Conservation (phyloP, 2,329 filamentous ascomycete genomes). For the Cercospora janseana region DNA sequence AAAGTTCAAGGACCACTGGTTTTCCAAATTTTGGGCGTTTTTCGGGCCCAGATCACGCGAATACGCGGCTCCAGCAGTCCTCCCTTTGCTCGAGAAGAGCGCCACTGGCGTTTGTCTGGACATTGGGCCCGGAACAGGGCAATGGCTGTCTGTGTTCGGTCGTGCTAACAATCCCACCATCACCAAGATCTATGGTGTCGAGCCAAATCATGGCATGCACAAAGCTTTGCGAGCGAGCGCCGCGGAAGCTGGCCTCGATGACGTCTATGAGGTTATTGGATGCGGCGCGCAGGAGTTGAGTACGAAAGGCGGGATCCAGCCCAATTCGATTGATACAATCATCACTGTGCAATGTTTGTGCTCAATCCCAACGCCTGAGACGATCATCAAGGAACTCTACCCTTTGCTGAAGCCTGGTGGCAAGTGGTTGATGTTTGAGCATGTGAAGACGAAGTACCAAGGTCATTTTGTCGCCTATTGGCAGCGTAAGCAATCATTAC, state of each 20-base stretch:
- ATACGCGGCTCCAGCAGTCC: slow-evolving; percentile 46
- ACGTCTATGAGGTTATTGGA: slow-evolving; percentile 61
- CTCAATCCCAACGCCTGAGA: slow-evolving; percentile 60
- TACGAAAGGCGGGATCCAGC: slow-evolving; percentile 47
- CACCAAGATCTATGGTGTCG: slow-evolving; percentile 59
- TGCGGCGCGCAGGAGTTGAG: slow-evolving; percentile 60
- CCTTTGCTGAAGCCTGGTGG: slow-evolving; percentile 60
- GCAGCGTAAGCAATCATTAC: slow-evolving; percentile 35
- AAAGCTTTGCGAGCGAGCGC: slow-evolving; percentile 49
- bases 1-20: slow-evolving; percentile 52
- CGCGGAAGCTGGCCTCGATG: slow-evolving; percentile 53
- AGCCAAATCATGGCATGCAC: slow-evolving; percentile 60
- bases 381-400: slow-evolving; percentile 57
- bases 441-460: slow-evolving; percentile 48
- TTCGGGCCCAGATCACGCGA: slow-evolving; percentile 53
- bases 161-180: slow-evolving; percentile 33
- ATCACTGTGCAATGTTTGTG: slow-evolving; percentile 63
- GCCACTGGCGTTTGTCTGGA: slow-evolving; percentile 58
- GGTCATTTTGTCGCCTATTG: slow-evolving; percentile 37
- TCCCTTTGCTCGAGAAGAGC: slow-evolving; percentile 54
- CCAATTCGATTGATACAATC: slow-evolving; percentile 57
- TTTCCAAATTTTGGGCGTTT: slow-evolving; percentile 59
- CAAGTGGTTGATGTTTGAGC: slow-evolving; percentile 63
- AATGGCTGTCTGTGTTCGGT: slow-evolving; percentile 58
- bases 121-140: slow-evolving; percentile 60